Conservation (phyloP, 192 early-diverging fungal species). For the Coemansia sp. region DNA sequence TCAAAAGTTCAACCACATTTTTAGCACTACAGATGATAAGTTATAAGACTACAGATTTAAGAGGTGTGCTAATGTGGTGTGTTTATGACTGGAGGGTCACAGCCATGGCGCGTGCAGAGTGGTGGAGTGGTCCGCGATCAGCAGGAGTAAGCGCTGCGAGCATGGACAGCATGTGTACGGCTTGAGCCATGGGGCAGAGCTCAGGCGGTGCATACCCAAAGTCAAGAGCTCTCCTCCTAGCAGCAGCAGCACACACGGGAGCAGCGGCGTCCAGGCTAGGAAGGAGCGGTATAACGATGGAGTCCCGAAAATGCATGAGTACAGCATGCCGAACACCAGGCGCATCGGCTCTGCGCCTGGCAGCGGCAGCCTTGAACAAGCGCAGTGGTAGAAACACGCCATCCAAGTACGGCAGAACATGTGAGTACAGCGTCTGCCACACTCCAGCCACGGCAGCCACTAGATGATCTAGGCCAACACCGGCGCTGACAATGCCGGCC, state of each 20-base stretch:
- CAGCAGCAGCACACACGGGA: constrained; percentile 32
- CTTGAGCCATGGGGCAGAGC: not conserved
- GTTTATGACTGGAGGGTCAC: constrained; percentile 19
- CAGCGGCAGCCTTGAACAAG: constrained; percentile 14
- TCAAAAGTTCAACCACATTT: not conserved
- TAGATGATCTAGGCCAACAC: constrained; percentile 66
- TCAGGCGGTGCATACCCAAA: constrained; percentile 1
- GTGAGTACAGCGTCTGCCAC: constrained; percentile 82
- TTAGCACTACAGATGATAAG: not conserved
- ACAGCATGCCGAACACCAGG: constrained; percentile 28
- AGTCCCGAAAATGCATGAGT: constrained; percentile 41
- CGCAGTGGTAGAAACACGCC: constrained; percentile 80
- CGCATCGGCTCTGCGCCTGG: not conserved
- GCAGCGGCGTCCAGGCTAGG: constrained; percentile 22
- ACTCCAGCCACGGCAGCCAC: constrained; percentile 69
- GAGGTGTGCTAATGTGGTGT: not conserved
- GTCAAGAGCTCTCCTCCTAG: constrained; percentile 9
- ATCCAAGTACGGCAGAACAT: constrained; percentile 83
- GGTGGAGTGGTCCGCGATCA: constrained; percentile 38
- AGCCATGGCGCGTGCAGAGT: constrained; percentile 27
- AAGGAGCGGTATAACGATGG: constrained; percentile 33
- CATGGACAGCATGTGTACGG: constrained; percentile 42
- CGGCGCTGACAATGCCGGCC: constrained; percentile 59
- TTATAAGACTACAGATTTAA: constrained; percentile 2
- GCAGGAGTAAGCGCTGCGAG: constrained; percentile 33